These are phyloP conservation scores for Boletus subparvulus DNA, from an alignment of 768 basidiomycete genomes.

Conservation along the genomic window DNA sequence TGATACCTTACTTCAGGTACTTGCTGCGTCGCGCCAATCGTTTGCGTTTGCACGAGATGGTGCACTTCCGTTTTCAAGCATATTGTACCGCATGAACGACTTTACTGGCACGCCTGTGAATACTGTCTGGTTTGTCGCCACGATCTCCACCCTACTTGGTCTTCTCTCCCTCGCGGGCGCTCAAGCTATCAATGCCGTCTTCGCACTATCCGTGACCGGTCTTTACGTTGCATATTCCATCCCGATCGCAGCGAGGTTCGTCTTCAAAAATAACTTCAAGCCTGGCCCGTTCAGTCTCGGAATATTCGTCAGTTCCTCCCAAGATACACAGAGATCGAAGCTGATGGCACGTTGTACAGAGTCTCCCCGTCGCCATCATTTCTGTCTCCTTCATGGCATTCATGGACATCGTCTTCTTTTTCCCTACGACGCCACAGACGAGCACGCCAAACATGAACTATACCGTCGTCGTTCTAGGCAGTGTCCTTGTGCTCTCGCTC, in stretches of 20 bases:
- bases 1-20: conserved; percentile 31
- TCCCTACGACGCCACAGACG: conserved; percentile 54
- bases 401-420: conserved; percentile 61
- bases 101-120: conserved; percentile 56
- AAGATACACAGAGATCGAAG: background rate
- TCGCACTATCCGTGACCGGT: conserved; percentile 48
- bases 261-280: conserved; percentile 45
- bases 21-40: conserved; percentile 52
- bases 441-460: conserved; percentile 64
- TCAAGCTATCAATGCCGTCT: conserved; percentile 58
- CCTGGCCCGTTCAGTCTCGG: conserved; percentile 53
- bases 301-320: conserved; percentile 34
- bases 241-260: conserved; percentile 50
- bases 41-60: conserved; percentile 63
- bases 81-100: conserved; percentile 55
- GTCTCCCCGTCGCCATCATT: conserved; percentile 51
- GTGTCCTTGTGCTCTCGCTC: conserved; percentile 53
- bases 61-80: conserved; percentile 56
- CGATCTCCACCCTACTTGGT: conserved; percentile 44
- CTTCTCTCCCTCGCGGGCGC: conserved; percentile 55
- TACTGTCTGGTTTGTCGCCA: conserved; percentile 54
- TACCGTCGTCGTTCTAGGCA: conserved; percentile 63
- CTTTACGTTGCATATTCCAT: conserved; percentile 49
- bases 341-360: conserved; percentile 36
- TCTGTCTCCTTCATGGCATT: conserved; percentile 66